Base-by-base conservation (phyloP, 164 flowering plant genomes). In the Aristolochia contorta region DNA sequence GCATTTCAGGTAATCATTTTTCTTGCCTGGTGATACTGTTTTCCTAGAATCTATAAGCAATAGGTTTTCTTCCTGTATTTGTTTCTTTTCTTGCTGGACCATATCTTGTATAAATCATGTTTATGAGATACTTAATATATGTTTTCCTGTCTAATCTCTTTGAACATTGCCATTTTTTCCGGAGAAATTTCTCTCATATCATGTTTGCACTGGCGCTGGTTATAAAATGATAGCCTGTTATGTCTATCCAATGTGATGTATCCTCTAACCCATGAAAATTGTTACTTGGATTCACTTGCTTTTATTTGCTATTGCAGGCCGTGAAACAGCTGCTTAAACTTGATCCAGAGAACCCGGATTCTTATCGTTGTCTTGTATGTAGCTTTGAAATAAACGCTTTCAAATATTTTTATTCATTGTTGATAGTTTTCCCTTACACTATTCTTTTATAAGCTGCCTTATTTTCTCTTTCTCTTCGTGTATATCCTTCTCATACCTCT, bases 301-400 rank as follows among this genome's bases (percentile, higher is more conserved):
- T n/a, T n/a, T n/a, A n/a, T n/a, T n/a, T n/a, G n/a, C n/a, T n/a
- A n/a, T n/a, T n/a, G n/a, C n/a, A n/a, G n/a, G n/a, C n/a, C n/a
- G n/a, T n/a, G n/a, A n/a, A n/a, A n/a, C n/a, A n/a, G n/a, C n/a
- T n/a, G n/a, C n/a, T n/a, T n/a, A n/a, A n/a, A n/a, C n/a, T n/a
- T n/a, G n/a, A n/a, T n/a, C n/a, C 83, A 48, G 93, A 88, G 55
- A 72, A 72, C 72, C 95, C 96, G 10, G 91, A 88, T 57, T 65
- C 95, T 47, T 96, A 91, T 75, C 79, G 89, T 52, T 94, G 93
- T 70, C 74, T 94, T 95, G 99, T 94, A 88, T 76, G 75, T 50
- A 32, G 61, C 52, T 57, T 54, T 58, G 54, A 12, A 30, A 59
- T 10, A 37, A 41, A 16, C 7, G 7, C 33, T 12, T 19, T 58